Percentiles rank a stretch among this genome's conserved stretches.
These are phyloP conservation scores for Paecilomyces sp. DNA, from an alignment of 2,329 filamentous ascomycete genomes.

Conservation along the genomic window DNA sequence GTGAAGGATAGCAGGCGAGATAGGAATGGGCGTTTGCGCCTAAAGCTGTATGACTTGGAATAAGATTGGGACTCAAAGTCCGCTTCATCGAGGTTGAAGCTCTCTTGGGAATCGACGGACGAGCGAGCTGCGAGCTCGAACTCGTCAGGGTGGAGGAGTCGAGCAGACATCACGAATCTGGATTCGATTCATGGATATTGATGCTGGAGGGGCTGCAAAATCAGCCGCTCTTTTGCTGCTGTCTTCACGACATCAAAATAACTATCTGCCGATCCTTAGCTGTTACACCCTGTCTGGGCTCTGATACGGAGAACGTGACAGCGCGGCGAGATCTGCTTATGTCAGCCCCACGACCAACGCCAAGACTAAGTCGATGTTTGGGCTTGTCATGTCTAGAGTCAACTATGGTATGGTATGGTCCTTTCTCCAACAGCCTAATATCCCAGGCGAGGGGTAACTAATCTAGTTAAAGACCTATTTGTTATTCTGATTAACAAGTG, in stretches of 20 bases:
- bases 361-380: not conserved
- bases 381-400: not conserved
- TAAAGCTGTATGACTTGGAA: conserved; percentile 17
- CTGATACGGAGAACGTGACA: not conserved
- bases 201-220: not conserved
- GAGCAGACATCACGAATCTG: conserved; percentile 25
- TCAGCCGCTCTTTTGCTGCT: not conserved
- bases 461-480: no score
- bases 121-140: conserved; percentile 34
- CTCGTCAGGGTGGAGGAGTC: conserved; percentile 33
- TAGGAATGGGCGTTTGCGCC: conserved; percentile 15
- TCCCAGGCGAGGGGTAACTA: not conserved
- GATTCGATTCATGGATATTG: not conserved
- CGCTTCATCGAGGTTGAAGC: conserved; percentile 34
- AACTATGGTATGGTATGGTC: not conserved
- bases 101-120: conserved; percentile 31
- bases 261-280: not conserved
- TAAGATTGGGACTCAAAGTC: conserved; percentile 34
- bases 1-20: conserved; percentile 20
- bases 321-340: not conserved
- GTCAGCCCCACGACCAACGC: not conserved
- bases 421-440: not conserved
- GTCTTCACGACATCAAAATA: not conserved
- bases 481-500: not conserved
- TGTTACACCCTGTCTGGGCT: not conserved